These are phyloP conservation scores for Chaetomium sp. DNA, from an alignment of 2,329 filamentous ascomycete species.

Conservation along the genomic window DNA sequence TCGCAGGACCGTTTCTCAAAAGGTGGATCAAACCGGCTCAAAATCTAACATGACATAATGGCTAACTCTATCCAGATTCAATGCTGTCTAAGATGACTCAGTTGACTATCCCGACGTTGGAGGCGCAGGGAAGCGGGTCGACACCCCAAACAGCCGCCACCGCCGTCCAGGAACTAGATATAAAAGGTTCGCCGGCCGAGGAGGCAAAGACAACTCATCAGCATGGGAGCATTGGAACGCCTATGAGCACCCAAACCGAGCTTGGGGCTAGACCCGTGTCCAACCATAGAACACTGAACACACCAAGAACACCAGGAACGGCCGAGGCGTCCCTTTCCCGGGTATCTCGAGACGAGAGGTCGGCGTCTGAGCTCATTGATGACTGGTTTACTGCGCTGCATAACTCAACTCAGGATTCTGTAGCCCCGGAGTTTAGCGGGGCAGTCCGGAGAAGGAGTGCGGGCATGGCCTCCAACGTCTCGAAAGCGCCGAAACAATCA, in stretches of 20 bases:
- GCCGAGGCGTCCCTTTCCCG: not conserved
- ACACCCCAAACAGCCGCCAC: conserved; percentile 25
- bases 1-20: conserved; percentile 27
- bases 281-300: not conserved
- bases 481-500: not conserved
- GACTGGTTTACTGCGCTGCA: conserved; percentile 18
- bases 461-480: conserved; percentile 15
- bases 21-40: conserved; percentile 25
- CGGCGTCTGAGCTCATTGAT: conserved; percentile 16
- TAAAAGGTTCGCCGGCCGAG: conserved; percentile 35
- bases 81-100: conserved; percentile 39
- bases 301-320: not conserved
- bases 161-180: conserved; percentile 35
- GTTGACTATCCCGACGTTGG: conserved; percentile 23
- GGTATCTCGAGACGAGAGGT: conserved; percentile 1
- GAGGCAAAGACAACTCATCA: conserved; percentile 34
- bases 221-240: conserved; percentile 17
- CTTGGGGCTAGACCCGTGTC: not conserved
- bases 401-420: not conserved
- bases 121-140: conserved; percentile 30
- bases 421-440: not conserved
- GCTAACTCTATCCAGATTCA: conserved; percentile 32
- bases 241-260: not conserved
- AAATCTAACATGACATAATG: not conserved
- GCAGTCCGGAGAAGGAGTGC: not conserved